Evolutionary conservation across 768 basidiomycete species (phyloP).

Genomic region (Suillus subluteus): DNA sequence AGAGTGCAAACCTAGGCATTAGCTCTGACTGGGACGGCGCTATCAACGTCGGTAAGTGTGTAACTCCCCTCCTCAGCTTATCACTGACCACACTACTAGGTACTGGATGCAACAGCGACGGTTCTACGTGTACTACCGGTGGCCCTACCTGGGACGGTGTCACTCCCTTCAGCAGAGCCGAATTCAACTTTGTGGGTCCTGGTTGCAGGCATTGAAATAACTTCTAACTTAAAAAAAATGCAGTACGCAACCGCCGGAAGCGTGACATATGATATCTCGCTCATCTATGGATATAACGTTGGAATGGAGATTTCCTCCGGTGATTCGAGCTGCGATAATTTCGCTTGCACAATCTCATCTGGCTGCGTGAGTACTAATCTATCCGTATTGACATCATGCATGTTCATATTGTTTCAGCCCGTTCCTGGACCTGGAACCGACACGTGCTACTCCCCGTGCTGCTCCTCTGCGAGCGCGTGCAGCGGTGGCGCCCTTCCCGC

Average conservation of each 20-base stretch:
- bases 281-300: conserved; percentile 39
- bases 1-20: conserved; percentile 31
- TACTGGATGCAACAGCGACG: conserved; percentile 28
- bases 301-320: conserved; percentile 38
- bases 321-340: conserved; percentile 28
- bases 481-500: conserved; percentile 31
- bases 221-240: background rate
- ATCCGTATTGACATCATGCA: background rate
- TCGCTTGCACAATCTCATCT: conserved; percentile 35
- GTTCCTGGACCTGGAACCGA: conserved; percentile 28
- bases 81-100: conserved; percentile 19
- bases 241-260: conserved; percentile 29
- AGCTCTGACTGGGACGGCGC: conserved; percentile 37
- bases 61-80: conserved; percentile 10
- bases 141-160: conserved; percentile 34
- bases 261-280: conserved; percentile 37
- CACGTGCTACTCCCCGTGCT: conserved; percentile 35
- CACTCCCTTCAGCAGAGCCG: conserved; percentile 37
- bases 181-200: conserved; percentile 34
- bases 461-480: conserved; percentile 32
- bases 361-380: conserved; percentile 29
- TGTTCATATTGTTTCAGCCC: conserved; percentile 24
- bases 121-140: conserved; percentile 31
- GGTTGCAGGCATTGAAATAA: background rate
- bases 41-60: conserved; percentile 32